phyloP scores from a whole-genome alignment of 2,329 filamentous ascomycete species.

The Bipolaris sorokiniana region DNA sequence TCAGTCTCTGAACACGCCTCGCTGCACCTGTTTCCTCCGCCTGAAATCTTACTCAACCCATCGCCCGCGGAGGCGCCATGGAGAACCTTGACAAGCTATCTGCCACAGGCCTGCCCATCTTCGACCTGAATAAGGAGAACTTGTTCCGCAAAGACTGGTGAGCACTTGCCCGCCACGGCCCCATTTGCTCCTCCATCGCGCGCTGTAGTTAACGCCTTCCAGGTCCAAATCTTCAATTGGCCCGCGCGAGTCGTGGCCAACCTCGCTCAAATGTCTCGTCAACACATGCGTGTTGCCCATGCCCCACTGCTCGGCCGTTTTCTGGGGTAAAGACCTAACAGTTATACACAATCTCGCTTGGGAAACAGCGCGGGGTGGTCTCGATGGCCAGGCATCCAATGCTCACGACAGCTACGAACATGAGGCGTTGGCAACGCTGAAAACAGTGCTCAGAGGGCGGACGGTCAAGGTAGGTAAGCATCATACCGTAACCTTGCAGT shows the following conservation, averaged over 20 bases:
- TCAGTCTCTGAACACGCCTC: conserved; percentile 10
- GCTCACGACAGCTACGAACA: conserved; percentile 42
- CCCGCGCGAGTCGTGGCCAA: conserved; percentile 45
- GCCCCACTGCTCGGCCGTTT: conserved; percentile 51
- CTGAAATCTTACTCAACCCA: conserved; percentile 6
- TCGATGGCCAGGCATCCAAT: conserved; percentile 45
- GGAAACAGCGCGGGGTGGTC: conserved; percentile 43
- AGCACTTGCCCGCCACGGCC: background rate
- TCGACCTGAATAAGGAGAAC: conserved; percentile 40
- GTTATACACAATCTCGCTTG: conserved; percentile 53
- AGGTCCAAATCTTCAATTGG: conserved; percentile 45
- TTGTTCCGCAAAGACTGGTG: conserved; percentile 39
- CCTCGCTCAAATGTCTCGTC: conserved; percentile 38
- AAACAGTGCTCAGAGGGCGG: conserved; percentile 42
- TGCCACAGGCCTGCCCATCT: conserved; percentile 37
- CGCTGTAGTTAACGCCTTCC: conserved; percentile 5
- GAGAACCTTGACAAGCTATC: conserved; percentile 42
- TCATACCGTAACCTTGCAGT: conserved; percentile 2
- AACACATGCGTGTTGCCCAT: conserved; percentile 50
- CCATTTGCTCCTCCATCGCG: background rate
- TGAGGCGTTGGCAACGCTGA: conserved; percentile 45
- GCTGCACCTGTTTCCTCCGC: conserved; percentile 9
- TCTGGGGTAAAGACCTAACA: conserved; percentile 50
- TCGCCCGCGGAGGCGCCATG: conserved; percentile 11
- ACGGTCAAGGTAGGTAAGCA: conserved; percentile 50